Evolutionary conservation across 2,329 filamentous ascomycete species (phyloP).

Genomic region (Aspergillus viridinutans): DNA sequence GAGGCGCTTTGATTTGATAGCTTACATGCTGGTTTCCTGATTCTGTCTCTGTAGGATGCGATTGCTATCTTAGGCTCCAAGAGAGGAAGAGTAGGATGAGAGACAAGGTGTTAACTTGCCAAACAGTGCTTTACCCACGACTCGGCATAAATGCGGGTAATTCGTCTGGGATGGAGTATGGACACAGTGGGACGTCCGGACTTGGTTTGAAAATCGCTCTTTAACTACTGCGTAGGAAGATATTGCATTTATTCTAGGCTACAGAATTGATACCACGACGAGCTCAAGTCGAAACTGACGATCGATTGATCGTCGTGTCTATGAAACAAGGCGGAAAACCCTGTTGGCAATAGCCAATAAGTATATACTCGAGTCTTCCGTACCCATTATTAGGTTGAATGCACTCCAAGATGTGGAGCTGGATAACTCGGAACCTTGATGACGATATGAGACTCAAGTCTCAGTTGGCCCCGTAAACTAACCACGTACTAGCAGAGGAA

Average conservation of each 20-base stretch:
- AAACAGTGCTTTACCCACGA: background rate
- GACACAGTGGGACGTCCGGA: background rate
- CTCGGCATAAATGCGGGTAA: background rate
- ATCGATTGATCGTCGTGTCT: background rate
- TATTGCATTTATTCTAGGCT: background rate
- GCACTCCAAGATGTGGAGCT: background rate
- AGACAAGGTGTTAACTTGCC: background rate
- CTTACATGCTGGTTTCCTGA: background rate
- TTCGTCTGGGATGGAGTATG: background rate
- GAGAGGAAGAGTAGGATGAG: background rate
- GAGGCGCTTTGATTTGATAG: background rate
- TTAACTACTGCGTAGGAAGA: background rate
- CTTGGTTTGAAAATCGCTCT: background rate
- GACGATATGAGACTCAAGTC: background rate
- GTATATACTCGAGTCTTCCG: no score
- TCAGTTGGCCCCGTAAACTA: background rate
- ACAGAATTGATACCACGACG: background rate
- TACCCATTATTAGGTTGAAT: background rate
- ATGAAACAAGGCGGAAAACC: background rate
- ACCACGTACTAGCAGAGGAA: background rate
- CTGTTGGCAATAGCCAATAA: no score
- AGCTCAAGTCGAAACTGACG: background rate
- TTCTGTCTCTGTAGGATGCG: background rate
- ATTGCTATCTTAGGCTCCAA: background rate
- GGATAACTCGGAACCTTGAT: background rate